Conservation (phyloP, 2,329 filamentous ascomycete species). For the Stromatinia cepivora region DNA sequence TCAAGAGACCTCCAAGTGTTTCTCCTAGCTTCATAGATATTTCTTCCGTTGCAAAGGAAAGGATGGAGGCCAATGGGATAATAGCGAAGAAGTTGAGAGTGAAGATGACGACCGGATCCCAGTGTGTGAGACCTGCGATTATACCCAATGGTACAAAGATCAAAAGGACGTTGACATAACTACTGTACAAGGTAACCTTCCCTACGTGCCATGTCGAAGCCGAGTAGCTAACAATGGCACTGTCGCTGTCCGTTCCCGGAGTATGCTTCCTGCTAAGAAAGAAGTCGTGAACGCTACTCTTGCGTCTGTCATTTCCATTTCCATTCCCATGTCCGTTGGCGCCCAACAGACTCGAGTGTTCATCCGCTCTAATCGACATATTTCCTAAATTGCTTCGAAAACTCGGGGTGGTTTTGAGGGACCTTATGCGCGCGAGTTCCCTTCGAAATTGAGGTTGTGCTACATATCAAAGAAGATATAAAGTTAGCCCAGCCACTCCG, state of each 20-base stretch:
- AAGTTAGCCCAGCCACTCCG: conserved; percentile 26
- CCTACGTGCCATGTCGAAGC: conserved; percentile 34
- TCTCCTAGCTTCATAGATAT: conserved; percentile 56
- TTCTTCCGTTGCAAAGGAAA: conserved; percentile 43
- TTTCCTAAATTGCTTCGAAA: not conserved
- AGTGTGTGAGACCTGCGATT: conserved; percentile 53
- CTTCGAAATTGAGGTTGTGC: conserved; percentile 29
- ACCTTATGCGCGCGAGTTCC: conserved; percentile 25
- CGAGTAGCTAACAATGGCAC: conserved; percentile 30
- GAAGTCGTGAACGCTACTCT: conserved; percentile 32
- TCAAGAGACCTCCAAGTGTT: conserved; percentile 56
- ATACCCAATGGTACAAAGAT: conserved; percentile 78
- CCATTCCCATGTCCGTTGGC: conserved; percentile 24
- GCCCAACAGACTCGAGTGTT: conserved; percentile 31
- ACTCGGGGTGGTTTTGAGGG: not conserved
- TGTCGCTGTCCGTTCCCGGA: conserved; percentile 37
- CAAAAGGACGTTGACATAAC: conserved; percentile 72
- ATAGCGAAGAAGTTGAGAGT: conserved; percentile 61
- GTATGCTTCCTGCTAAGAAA: conserved; percentile 34
- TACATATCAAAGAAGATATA: conserved; percentile 28
- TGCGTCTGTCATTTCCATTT: conserved; percentile 17
- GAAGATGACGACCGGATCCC: conserved; percentile 56
- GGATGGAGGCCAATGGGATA: conserved; percentile 53
- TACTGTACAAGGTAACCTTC: conserved; percentile 39
- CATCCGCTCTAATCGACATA: conserved; percentile 23